Conservation (phyloP, 2,329 filamentous ascomycete species). For the Penicillium hesseltinei region DNA sequence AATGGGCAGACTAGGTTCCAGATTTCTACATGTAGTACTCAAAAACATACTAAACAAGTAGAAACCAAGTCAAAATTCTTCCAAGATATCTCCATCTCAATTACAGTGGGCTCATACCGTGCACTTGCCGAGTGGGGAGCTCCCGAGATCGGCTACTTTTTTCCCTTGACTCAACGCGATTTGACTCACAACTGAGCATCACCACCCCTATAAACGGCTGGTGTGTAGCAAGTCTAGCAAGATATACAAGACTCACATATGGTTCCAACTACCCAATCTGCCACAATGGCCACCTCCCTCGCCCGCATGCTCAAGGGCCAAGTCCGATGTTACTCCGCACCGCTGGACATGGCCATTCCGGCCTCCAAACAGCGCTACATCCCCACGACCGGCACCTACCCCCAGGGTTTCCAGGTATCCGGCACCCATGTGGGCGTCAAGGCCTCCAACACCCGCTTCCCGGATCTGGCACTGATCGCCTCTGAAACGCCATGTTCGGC, state of each 20-base stretch:
- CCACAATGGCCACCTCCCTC: constrained; percentile 35
- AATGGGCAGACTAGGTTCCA: not conserved
- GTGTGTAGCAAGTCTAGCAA: constrained; percentile 3
- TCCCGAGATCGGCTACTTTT: constrained; percentile 22
- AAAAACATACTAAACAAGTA: not conserved
- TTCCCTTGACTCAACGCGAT: constrained; percentile 4
- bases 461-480: constrained; percentile 83
- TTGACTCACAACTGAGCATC: constrained; percentile 12
- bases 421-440: constrained; percentile 93
- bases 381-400: constrained; percentile 79
- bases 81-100: not conserved
- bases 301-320: constrained; percentile 40
- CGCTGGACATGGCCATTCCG: constrained; percentile 58
- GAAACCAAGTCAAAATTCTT: too few species aligned
- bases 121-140: constrained; percentile 14
- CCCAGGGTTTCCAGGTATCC: constrained; percentile 82
- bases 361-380: constrained; percentile 86
- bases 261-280: constrained; percentile 28
- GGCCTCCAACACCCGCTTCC: constrained; percentile 83
- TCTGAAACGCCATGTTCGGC: constrained; percentile 84
- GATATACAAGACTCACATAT: constrained; percentile 14
- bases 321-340: constrained; percentile 46
- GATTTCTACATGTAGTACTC: not conserved
- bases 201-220: not conserved
- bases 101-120: constrained; percentile 6